Percentiles rank a stretch among this genome's conserved stretches.
phyloP scores from a whole-genome alignment of 768 basidiomycete genomes.

The Strobilomyces dryophilus region DNA sequence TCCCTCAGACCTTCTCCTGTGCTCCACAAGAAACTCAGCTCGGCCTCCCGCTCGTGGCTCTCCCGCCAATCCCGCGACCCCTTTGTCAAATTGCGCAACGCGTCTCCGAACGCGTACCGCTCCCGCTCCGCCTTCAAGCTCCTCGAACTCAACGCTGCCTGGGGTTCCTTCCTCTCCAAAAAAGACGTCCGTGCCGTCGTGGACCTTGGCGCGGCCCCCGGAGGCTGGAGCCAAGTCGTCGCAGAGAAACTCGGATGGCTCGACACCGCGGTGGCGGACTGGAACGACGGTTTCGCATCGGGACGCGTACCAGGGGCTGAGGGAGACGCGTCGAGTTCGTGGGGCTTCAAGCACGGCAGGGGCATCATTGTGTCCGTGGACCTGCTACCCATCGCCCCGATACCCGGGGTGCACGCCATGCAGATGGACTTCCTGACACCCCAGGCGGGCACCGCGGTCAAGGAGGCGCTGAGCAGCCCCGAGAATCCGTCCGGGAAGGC shows the following conservation, averaged over 20 bases:
- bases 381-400: constrained; percentile 63
- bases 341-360: constrained; percentile 26
- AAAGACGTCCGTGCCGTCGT: constrained; percentile 61
- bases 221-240: constrained; percentile 91
- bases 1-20: constrained; percentile 36
- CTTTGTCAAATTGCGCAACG: constrained; percentile 56
- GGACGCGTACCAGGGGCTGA: constrained; percentile 1
- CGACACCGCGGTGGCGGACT: constrained; percentile 4
- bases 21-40: constrained; percentile 27
- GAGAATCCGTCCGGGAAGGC: constrained; percentile 42
- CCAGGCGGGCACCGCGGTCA: constrained; percentile 43
- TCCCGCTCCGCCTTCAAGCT: constrained; percentile 93
- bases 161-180: constrained; percentile 47
- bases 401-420: constrained; percentile 69
- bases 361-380: constrained; percentile 75
- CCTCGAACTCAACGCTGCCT: constrained; percentile 64
- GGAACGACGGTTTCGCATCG: neutral
- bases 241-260: constrained; percentile 57
- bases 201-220: constrained; percentile 90
- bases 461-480: constrained; percentile 31
- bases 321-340: neutral
- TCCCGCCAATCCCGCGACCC: constrained; percentile 67
- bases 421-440: constrained; percentile 76
- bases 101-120: constrained; percentile 51
- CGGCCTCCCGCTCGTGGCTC: constrained; percentile 61